These are phyloP conservation scores for Diaporthe citri DNA, from an alignment of 2,329 filamentous ascomycete genomes.

Conservation along the genomic window DNA sequence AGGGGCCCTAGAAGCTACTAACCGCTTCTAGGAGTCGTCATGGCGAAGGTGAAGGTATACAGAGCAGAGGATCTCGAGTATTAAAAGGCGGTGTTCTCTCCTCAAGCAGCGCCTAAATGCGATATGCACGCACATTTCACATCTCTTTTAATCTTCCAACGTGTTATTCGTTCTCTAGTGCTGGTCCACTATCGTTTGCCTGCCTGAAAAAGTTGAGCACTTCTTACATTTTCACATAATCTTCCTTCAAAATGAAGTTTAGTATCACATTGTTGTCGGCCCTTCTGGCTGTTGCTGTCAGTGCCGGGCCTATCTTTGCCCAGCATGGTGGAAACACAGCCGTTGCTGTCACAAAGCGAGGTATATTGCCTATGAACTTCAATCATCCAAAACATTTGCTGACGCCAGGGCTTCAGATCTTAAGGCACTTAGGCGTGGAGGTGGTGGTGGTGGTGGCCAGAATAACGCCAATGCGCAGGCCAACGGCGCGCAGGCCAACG, in stretches of 20 bases:
- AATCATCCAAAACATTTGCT: neutral
- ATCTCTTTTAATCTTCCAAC: neutral
- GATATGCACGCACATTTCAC: neutral
- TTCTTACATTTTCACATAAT: neutral
- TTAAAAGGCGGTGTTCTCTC: neutral
- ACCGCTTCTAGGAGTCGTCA: neutral
- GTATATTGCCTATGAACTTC: neutral
- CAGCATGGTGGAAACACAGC: slow-evolving; percentile 5
- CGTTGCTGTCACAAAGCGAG: neutral
- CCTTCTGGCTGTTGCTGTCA: slow-evolving; percentile 2
- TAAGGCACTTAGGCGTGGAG: neutral
- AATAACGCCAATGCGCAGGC: neutral
- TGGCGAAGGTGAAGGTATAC: neutral
- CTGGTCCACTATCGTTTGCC: neutral
- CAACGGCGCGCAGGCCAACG: neutral
- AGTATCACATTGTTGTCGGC: neutral
- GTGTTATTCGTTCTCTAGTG: neutral
- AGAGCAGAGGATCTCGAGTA: neutral
- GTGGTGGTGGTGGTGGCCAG: neutral
- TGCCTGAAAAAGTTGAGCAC: neutral
- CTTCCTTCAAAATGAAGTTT: slow-evolving; percentile 9
- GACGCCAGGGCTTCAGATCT: neutral
- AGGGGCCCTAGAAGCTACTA: neutral
- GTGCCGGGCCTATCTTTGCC: neutral
- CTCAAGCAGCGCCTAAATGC: neutral